Evolutionary conservation across 495 filamentous ascomycete species (phyloP).

Genomic region (Podospora conica): DNA sequence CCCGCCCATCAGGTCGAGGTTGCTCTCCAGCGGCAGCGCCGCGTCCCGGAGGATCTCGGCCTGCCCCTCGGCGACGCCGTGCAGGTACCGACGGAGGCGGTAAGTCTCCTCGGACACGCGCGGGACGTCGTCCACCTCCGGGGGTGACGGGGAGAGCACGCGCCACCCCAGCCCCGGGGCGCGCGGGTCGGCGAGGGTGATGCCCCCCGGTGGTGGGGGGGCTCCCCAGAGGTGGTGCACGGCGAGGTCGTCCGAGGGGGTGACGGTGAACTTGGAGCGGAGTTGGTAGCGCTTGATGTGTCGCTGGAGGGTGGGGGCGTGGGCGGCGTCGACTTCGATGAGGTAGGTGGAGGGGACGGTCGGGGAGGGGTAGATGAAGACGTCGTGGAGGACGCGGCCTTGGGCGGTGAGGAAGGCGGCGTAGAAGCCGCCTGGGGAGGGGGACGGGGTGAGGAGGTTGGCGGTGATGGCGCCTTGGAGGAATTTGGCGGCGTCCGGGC

Average conservation of each 20-base stretch:
- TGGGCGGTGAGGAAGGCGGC: constrained; percentile 78
- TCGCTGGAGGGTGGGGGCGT: constrained; percentile 53
- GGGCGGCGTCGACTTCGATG: constrained; percentile 70
- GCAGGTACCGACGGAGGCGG: constrained; percentile 63
- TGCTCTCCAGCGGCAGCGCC: constrained; percentile 74
- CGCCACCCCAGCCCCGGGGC: constrained; percentile 64
- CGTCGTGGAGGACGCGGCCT: constrained; percentile 79
- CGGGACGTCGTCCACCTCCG: constrained; percentile 26
- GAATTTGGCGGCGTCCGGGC: constrained; percentile 71
- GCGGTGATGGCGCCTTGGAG: constrained; percentile 82
- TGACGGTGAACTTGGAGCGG: constrained; percentile 66
- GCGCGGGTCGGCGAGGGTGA: constrained; percentile 53
- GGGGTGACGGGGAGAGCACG: constrained; percentile 38
- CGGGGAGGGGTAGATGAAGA: constrained; percentile 66
- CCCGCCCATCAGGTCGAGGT: constrained; percentile 74
- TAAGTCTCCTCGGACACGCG: constrained; percentile 42
- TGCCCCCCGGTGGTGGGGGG: constrained; percentile 5
- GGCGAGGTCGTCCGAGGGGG: constrained; percentile 52
- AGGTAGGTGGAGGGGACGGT: constrained; percentile 56
- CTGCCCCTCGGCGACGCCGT: constrained; percentile 80
- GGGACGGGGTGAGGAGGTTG: constrained; percentile 46
- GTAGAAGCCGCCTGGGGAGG: constrained; percentile 52
- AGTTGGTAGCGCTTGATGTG: constrained; percentile 82
- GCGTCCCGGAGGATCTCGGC: constrained; percentile 61
- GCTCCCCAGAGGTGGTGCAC: constrained; percentile 64